Conservation (phyloP, 805 yeast species). For the Nakazawaea wickerhamii region DNA sequence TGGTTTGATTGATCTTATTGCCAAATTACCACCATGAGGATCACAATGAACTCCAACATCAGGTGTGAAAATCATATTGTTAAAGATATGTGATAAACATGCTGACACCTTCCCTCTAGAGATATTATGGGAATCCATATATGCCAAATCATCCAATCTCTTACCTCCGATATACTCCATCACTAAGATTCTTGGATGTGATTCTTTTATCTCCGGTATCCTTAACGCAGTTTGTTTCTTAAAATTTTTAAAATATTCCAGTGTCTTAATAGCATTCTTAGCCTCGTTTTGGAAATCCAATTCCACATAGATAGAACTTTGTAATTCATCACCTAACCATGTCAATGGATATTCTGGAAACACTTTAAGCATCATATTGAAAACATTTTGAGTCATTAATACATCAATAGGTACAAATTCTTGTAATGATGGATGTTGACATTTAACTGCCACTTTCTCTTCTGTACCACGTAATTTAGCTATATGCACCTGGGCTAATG, state of each 20-base stretch:
- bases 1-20: conserved; percentile 51
- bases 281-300: conserved; percentile 87
- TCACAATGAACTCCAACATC: conserved; percentile 93
- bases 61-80: conserved; percentile 93
- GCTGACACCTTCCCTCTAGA: conserved; percentile 73
- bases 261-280: conserved; percentile 66
- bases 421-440: conserved; percentile 85
- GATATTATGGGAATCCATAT: conserved; percentile 56
- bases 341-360: conserved; percentile 92
- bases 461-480: conserved; percentile 59
- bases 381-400: conserved; percentile 68
- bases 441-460: conserved; percentile 83
- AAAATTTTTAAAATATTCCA: conserved; percentile 54
- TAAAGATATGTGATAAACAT: conserved; percentile 86
- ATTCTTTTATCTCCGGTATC: conserved; percentile 66
- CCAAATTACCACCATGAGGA: conserved; percentile 96
- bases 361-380: conserved; percentile 62
- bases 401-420: conserved; percentile 92
- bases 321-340: conserved; percentile 95
- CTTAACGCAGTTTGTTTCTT: conserved; percentile 65
- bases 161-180: conserved; percentile 87
- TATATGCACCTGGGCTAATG: conserved; percentile 90
- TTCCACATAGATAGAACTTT: conserved; percentile 83
- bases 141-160: conserved; percentile 71
- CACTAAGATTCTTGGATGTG: conserved; percentile 66